Evolutionary conservation across 31 red algal genomes (phyloP).

Genomic region (Endocladia muricata): DNA sequence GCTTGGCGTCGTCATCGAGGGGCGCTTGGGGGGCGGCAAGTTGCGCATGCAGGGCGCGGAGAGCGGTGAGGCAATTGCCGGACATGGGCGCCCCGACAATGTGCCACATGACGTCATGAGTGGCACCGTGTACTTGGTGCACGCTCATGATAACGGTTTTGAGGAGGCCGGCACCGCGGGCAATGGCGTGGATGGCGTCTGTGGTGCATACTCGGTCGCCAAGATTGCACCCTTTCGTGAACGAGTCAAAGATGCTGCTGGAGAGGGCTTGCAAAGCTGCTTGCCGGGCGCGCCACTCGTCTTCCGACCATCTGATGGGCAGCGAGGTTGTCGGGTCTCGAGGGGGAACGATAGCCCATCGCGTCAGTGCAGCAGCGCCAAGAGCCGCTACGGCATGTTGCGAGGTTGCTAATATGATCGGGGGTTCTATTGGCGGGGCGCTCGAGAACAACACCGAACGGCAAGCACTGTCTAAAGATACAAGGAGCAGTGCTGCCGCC

Average conservation of each 20-base stretch:
- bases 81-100: background rate
- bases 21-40: background rate
- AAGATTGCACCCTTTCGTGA: background rate
- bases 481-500: background rate
- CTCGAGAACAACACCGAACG: background rate
- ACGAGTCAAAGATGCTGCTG: background rate
- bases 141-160: background rate
- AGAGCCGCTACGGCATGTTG: background rate
- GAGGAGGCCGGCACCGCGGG: background rate
- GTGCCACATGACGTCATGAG: background rate
- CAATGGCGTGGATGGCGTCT: background rate
- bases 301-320: background rate
- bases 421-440: background rate
- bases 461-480: background rate
- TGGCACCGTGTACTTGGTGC: background rate
- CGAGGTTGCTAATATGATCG: background rate
- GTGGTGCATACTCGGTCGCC: background rate
- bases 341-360: constrained; percentile 6
- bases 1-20: background rate
- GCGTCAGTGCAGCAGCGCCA: background rate
- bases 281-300: background rate
- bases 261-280: background rate
- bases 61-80: background rate
- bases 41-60: background rate
- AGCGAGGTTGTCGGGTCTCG: background rate